phyloP scores from a whole-genome alignment of 345 rosid species.

The Linum trigynum region DNA sequence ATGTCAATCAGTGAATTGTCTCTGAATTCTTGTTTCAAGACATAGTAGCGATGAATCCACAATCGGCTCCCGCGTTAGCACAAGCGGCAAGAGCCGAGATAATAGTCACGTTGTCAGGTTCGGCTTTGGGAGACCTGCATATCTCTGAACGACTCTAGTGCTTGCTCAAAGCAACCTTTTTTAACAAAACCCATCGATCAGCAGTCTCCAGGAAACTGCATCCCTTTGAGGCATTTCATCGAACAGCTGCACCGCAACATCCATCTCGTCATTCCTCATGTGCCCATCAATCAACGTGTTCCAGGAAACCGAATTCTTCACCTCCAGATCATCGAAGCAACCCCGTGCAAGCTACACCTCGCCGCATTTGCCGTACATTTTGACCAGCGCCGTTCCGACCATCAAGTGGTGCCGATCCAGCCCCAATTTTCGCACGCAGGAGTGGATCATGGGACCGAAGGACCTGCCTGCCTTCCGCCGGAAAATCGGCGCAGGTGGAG shows the following conservation, averaged over 20 bases:
- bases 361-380: slow-evolving; percentile 20
- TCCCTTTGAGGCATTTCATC: slow-evolving; percentile 23
- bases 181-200: slow-evolving; percentile 23
- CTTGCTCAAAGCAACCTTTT: slow-evolving; percentile 16
- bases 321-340: slow-evolving; percentile 11
- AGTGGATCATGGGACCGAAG: slow-evolving; percentile 52
- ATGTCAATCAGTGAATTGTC: slow-evolving; percentile 21
- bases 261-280: slow-evolving; percentile 10
- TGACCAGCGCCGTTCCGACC: slow-evolving; percentile 19
- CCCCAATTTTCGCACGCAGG: slow-evolving; percentile 44
- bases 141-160: slow-evolving; percentile 16
- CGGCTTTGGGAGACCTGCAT: slow-evolving; percentile 16
- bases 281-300: slow-evolving; percentile 22
- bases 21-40: slow-evolving; percentile 11
- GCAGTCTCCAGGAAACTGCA: slow-evolving; percentile 20
- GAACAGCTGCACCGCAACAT: slow-evolving; percentile 13
- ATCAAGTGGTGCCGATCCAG: slow-evolving; percentile 14
- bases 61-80: slow-evolving; percentile 19
- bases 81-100: slow-evolving; percentile 19
- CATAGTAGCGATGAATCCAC: slow-evolving; percentile 22
- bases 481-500: slow-evolving; percentile 43
- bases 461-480: slow-evolving; percentile 14
- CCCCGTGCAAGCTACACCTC: slow-evolving; percentile 11
- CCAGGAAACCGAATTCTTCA: slow-evolving; percentile 17
- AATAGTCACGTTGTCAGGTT: slow-evolving; percentile 21